Evolutionary conservation across 106 monocot genomes (phyloP).

Genomic region (Platanthera guangdongensis): DNA sequence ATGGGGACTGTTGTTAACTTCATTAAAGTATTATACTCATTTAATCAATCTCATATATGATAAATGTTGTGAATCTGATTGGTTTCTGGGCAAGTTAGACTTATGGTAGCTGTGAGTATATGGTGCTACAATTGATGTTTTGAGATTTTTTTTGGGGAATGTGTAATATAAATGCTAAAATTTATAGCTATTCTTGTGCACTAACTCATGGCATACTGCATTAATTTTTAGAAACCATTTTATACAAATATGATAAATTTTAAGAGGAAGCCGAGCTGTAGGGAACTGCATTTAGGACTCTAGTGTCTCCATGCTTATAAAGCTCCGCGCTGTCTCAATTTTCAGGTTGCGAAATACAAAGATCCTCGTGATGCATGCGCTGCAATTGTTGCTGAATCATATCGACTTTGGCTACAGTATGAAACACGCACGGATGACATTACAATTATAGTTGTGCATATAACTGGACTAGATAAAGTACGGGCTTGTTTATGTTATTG

Average conservation of each 20-base stretch:
- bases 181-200: neutral
- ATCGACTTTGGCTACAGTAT: conserved; percentile 94
- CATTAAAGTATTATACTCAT: too few species aligned
- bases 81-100: too few species aligned
- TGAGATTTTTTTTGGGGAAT: neutral
- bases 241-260: neutral
- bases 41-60: too few species aligned
- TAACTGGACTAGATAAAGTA: conserved; percentile 84
- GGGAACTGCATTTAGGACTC: neutral
- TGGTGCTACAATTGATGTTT: neutral
- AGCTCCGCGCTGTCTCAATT: neutral
- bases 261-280: neutral
- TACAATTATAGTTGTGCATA: conserved; percentile 89
- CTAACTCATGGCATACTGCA: neutral
- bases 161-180: neutral
- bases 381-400: conserved; percentile 94
- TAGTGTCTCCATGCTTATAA: neutral
- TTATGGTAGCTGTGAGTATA: neutral
- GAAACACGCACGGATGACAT: conserved; percentile 99
- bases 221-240: neutral
- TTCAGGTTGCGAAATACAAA: conserved; percentile 85
- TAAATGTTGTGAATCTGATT: neutral
- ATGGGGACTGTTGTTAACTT: too few species aligned
- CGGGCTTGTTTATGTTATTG: conserved; percentile 14
- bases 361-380: conserved; percentile 99